Conservation (phyloP, 2,329 filamentous ascomycete genomes). For the Calcarisporium arbuscula region DNA sequence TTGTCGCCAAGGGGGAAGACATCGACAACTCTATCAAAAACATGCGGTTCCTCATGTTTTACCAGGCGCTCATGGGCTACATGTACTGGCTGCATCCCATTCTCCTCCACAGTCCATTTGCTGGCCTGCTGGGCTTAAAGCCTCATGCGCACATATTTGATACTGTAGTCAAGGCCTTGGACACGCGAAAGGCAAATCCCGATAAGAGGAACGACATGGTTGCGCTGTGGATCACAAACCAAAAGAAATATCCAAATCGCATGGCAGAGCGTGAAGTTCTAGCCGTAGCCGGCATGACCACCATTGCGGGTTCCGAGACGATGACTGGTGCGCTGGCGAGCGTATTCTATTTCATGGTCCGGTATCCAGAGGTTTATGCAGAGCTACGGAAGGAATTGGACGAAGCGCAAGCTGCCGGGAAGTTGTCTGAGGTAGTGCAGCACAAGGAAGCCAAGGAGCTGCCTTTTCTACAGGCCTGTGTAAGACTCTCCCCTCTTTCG, state of each 20-base stretch:
- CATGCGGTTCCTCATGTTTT: constrained; percentile 4
- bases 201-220: constrained; percentile 2
- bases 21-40: constrained; percentile 1
- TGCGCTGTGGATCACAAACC: constrained; percentile 1
- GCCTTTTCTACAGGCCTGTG: constrained; percentile 1
- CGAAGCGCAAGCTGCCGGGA: constrained; percentile 1
- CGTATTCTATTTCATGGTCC: constrained; percentile 1
- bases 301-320: constrained; percentile 1
- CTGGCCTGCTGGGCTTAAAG: background rate
- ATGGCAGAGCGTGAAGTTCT: constrained; percentile 2
- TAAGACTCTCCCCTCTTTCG: background rate
- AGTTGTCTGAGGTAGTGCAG: constrained; percentile 1
- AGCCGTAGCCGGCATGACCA: constrained; percentile 2
- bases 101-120: constrained; percentile 2
- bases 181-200: background rate
- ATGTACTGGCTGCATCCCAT: constrained; percentile 2
- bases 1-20: no score
- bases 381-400: background rate
- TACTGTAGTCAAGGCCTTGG: constrained; percentile 1
- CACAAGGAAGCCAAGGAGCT: constrained; percentile 2
- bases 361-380: background rate
- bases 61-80: constrained; percentile 3
- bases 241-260: constrained; percentile 1
- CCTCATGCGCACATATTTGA: constrained; percentile 3
- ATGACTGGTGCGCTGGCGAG: constrained; percentile 2